Evolutionary conservation across 805 yeast species (phyloP).

Genomic region (Wickerhamomyces bisporus): DNA sequence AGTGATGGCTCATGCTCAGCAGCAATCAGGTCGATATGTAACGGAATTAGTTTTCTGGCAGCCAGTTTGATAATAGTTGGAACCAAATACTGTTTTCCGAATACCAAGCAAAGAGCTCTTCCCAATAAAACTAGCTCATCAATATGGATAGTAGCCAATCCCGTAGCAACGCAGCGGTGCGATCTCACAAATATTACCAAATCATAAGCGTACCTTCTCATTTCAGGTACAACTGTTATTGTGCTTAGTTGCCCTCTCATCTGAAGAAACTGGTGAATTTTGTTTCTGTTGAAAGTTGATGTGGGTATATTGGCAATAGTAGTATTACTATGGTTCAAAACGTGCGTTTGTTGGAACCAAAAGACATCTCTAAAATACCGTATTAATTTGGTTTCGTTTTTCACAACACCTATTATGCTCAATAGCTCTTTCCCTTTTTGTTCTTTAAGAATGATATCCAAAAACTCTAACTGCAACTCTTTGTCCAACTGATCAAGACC

Average conservation of each 20-base stretch:
- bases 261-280: not conserved
- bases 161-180: constrained; percentile 49
- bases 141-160: constrained; percentile 44
- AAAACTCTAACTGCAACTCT: not conserved
- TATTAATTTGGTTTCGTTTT: not conserved
- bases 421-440: not conserved
- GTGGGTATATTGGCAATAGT: not conserved
- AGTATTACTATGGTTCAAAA: too few species aligned
- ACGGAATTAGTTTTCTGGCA: constrained; percentile 43
- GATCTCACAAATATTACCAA: constrained; percentile 46
- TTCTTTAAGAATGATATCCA: not conserved
- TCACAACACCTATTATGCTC: not conserved
- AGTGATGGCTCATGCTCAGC: constrained; percentile 47
- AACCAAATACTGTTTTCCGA: constrained; percentile 38
- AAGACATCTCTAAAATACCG: constrained; percentile 1
- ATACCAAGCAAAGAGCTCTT: constrained; percentile 37
- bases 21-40: constrained; percentile 34
- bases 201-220: constrained; percentile 51
- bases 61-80: constrained; percentile 51
- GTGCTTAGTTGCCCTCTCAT: not conserved
- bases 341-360: constrained; percentile 1
- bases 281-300: not conserved
- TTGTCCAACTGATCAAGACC: not conserved
- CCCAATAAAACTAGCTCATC: constrained; percentile 37
- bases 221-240: constrained; percentile 38